Evolutionary conservation across 768 basidiomycete species (phyloP).

Genomic region (Candolleomyces aberdarensis): DNA sequence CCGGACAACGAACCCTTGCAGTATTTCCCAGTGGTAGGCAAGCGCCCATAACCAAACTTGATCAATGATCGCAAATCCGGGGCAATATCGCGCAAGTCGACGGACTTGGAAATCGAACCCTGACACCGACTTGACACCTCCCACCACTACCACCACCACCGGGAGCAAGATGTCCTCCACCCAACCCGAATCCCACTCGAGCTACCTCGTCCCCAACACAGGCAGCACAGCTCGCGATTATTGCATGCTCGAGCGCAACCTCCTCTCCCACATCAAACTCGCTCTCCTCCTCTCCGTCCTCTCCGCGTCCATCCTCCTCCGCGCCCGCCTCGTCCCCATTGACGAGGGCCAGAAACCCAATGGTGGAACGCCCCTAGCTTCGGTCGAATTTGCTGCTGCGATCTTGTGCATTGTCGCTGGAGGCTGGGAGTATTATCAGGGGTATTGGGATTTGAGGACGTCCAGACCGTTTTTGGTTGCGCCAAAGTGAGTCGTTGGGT

Average conservation of each 20-base stretch:
- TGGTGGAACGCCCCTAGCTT: constrained; percentile 45
- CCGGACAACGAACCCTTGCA: too few species aligned
- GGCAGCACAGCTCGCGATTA: constrained; percentile 72
- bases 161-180: background rate
- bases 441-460: constrained; percentile 52
- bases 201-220: constrained; percentile 37
- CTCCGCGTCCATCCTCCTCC: constrained; percentile 61
- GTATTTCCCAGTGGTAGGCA: too few species aligned
- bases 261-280: constrained; percentile 66
- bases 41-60: too few species aligned
- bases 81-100: background rate
- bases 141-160: background rate
- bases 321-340: constrained; percentile 53
- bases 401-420: constrained; percentile 54
- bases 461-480: constrained; percentile 59
- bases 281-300: constrained; percentile 61
- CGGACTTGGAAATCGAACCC: background rate
- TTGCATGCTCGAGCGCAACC: constrained; percentile 76
- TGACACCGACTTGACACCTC: background rate
- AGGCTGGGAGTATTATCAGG: constrained; percentile 62
- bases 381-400: constrained; percentile 51
- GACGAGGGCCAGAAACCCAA: constrained; percentile 17
- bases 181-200: background rate
- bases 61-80: too few species aligned
- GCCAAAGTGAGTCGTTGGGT: constrained; percentile 42